Base-by-base conservation (phyloP, 208 protist genomes). In the Crithidia mellificae region DNA sequence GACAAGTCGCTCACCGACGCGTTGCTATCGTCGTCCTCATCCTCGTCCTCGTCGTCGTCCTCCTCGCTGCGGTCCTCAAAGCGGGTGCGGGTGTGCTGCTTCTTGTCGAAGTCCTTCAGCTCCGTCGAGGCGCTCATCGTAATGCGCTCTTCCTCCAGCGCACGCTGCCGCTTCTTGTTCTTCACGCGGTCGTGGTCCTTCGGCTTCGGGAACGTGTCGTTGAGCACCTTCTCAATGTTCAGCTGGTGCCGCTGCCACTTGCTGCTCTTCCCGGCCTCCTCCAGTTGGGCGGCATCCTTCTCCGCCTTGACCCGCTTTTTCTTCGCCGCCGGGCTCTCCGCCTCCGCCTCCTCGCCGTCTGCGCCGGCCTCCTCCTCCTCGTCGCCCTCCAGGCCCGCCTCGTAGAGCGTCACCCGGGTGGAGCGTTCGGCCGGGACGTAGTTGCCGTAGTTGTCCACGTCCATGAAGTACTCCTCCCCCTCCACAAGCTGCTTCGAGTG, bases 401-500 rank as follows among this genome's bases (percentile, higher is more conserved):
- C 86, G 52, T 81, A 92, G 19, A 92, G 68, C 36, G 74, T 79
- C 39, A 94, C 89, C 11, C 86, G 83, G 14, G 83, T 79, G 0
- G 89, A 94, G 44, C 83, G 87, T 56, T 88, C 57, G 9, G 76
- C 87, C 19, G 59, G 61, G 24, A 96, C 66, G 77, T 94, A 95
- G 71, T 93, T 94, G 29, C 87, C 85, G 72, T 97, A 92, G 73
- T 96, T 93, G 61, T 96, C 88, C 9, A 93, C 91, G 81, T 94
- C 88, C 67, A 92, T 88, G 59, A 66, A 72, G 47, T 90, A 83
- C 67, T 94, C 87, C 62, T 93, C 67, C 19, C 90, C 87, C 55
- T 93, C 85, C 24, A 90, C 74, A 30, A 94, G 85, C 56, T 94
- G 80, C 34, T 75, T 67, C 20, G 81, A 87, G 65, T 54, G 72